Base-by-base conservation (phyloP, 495 filamentous ascomycete species). In the Hyphodiscus hymeniophilus region DNA sequence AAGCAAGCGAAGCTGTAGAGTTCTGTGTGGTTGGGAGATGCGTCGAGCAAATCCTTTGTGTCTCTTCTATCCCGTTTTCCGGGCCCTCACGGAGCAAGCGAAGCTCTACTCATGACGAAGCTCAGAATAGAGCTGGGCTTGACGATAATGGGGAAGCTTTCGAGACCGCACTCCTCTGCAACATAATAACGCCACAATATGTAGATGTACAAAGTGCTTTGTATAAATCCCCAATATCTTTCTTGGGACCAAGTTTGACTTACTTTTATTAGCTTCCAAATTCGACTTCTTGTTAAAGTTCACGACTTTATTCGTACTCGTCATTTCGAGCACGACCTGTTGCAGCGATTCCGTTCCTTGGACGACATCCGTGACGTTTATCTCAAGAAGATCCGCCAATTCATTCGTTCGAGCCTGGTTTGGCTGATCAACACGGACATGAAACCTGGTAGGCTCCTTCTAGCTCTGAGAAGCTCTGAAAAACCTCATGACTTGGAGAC, bases 171-270 rank as follows among this genome's bases (percentile, higher is more conserved):
- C 38, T 52, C 1, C 23, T 52, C 42, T 17, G 39, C 16, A 54
- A 54, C 20, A 45, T 54, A 2, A 54, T 54, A 0, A 41, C 21
- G 7, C 21, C 31, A 3, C 51, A 49, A 33, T 28, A 45, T 38
- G 45, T 54, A 22, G 40, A 54, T 33, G 10, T 45, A 4, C 16
- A 49, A 26, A 49, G 51, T 42, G 48, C 39, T 22, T 54, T 54
- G 51, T 49, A 35, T 49, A 46, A 10, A 5, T 13, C 21, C 3
- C n/a, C n/a, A n/a, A n/a, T n/a, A 7, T 16, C 12, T 15, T 3
- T 8, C 34, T 11, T 38, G n/a, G 13, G 3, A 5, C 16, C 16
- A n/a, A 22, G 8, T 7, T 42, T 28, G 6, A 6, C 18, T 22
- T 22, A 28, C 18, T 3, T 42, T 28, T 3, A 11, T 5, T 13